phyloP scores from a whole-genome alignment of 2,329 filamentous ascomycete species.

The Fusarium tjaetaba region DNA sequence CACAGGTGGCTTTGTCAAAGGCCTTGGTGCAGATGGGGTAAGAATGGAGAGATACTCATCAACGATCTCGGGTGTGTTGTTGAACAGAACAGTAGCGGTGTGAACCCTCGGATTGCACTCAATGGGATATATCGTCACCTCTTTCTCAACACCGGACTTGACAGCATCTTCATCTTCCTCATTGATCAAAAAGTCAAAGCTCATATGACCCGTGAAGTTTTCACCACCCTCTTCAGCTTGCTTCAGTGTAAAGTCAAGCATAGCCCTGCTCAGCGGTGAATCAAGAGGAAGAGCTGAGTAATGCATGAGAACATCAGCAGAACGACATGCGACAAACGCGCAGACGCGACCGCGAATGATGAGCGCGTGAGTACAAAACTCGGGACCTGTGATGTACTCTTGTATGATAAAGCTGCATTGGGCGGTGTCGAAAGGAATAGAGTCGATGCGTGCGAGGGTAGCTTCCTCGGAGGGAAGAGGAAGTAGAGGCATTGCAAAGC shows the following conservation, averaged over 20 bases:
- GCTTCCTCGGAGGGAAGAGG: conserved; percentile 63
- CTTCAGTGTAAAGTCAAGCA: conserved; percentile 71
- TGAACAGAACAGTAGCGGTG: conserved; percentile 72
- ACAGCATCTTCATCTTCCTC: conserved; percentile 8
- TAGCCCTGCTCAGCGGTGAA: conserved; percentile 64
- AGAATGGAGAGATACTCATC: conserved; percentile 64
- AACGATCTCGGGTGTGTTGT: conserved; percentile 56
- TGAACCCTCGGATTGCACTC: conserved; percentile 78
- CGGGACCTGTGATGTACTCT: conserved; percentile 68
- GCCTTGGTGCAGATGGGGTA: conserved; percentile 20
- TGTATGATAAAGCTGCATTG: conserved; percentile 62
- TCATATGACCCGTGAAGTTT: conserved; percentile 74
- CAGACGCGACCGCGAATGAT: conserved; percentile 72
- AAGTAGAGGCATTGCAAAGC: conserved; percentile 72
- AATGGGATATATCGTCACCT: conserved; percentile 66
- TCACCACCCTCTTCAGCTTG: conserved; percentile 63
- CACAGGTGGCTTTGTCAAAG: conserved; percentile 26
- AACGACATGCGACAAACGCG: conserved; percentile 74
- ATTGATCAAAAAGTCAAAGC: conserved; percentile 73
- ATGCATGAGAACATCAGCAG: conserved; percentile 70
- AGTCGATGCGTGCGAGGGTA: conserved; percentile 64
- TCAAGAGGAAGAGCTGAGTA: conserved; percentile 68
- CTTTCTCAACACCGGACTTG: conserved; percentile 39
- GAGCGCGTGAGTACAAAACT: conserved; percentile 78
- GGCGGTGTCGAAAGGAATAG: conserved; percentile 55